Evolutionary conservation across 2,329 filamentous ascomycete species (phyloP).

Genomic region (Fusarium kyushuense): DNA sequence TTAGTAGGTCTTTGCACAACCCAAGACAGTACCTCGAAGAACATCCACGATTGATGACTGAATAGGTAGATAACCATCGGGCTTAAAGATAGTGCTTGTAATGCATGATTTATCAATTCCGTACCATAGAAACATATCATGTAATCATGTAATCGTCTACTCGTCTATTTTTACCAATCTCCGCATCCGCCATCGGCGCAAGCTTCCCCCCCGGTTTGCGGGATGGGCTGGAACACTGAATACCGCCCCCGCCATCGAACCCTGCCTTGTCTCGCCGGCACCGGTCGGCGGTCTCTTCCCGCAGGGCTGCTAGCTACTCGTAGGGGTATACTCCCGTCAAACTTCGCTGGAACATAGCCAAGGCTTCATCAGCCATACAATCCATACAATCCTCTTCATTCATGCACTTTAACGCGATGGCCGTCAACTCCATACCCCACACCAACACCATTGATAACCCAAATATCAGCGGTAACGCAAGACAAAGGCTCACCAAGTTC

Average conservation of each 20-base stretch:
- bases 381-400: slow-evolving; percentile 30
- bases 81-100: not conserved
- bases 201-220: slow-evolving; percentile 21
- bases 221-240: slow-evolving; percentile 6
- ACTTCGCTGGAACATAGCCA: slow-evolving; percentile 32
- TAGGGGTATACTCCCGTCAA: slow-evolving; percentile 32
- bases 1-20: not conserved
- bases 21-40: not conserved
- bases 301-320: slow-evolving; percentile 30
- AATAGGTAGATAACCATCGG: not conserved
- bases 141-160: slow-evolving; percentile 6
- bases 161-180: slow-evolving; percentile 24
- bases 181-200: slow-evolving; percentile 39
- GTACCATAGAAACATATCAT: slow-evolving; percentile 4
- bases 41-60: not conserved
- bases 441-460: slow-evolving; percentile 40
- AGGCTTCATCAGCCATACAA: slow-evolving; percentile 29
- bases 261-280: slow-evolving; percentile 38
- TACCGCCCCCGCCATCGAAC: slow-evolving; percentile 9
- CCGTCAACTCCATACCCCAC: slow-evolving; percentile 47
- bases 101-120: slow-evolving; percentile 7
- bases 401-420: slow-evolving; percentile 35
- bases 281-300: slow-evolving; percentile 44
- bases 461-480: slow-evolving; percentile 48
- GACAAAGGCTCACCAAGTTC: slow-evolving; percentile 44